phyloP scores from a whole-genome alignment of 495 filamentous ascomycete genomes.

The Friedmanniomyces simplex region DNA sequence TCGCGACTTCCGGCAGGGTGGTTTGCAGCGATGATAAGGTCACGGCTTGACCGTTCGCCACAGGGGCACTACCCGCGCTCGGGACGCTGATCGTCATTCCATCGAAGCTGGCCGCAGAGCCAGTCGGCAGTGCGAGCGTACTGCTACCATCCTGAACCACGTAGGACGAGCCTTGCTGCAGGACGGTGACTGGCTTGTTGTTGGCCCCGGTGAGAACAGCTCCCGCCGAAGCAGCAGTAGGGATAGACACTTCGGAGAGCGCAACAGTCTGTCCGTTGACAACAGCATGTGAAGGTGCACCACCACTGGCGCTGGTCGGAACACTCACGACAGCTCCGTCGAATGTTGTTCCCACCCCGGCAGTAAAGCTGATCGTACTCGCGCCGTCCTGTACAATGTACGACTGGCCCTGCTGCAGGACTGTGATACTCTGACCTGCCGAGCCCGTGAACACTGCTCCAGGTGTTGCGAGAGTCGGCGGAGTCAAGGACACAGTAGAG shows the following conservation, averaged over 20 bases:
- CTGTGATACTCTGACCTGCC: background rate
- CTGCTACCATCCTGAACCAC: background rate
- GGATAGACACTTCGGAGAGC: background rate
- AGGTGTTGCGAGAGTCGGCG: background rate
- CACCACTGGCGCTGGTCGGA: background rate
- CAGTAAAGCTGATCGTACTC: background rate
- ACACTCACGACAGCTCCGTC: background rate
- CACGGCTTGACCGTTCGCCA: background rate
- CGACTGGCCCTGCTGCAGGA: background rate
- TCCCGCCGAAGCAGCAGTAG: background rate
- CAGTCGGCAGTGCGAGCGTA: background rate
- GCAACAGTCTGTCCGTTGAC: background rate
- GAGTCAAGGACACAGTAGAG: background rate
- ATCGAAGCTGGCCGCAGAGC: background rate
- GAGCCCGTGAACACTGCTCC: background rate
- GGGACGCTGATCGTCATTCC: background rate
- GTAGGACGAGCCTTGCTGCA: slow-evolving; percentile 1
- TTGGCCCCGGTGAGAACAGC: background rate
- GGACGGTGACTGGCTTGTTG: background rate
- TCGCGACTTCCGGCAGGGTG: background rate
- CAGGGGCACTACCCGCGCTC: background rate
- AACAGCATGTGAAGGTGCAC: background rate
- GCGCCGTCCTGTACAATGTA: background rate
- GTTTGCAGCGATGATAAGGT: background rate
- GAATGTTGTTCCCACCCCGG: background rate